Percentiles rank a stretch among this genome's conserved stretches.
phyloP scores from a whole-genome alignment of 352 stramenopile genomes.

The Poterioochromonas sp. region DNA sequence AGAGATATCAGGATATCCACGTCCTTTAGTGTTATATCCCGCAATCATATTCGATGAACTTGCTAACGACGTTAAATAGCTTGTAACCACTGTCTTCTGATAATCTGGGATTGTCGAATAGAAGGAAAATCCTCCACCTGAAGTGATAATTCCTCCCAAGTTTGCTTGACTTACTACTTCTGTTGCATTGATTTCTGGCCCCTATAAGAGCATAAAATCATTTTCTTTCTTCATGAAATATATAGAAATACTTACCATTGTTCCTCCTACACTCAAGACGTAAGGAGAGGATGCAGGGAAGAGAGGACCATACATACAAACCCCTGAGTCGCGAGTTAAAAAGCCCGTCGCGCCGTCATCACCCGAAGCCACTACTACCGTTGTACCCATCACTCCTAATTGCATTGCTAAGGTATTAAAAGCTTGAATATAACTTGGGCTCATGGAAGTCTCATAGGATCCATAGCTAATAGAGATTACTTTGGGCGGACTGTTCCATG shows the following conservation, averaged over 20 bases:
- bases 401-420: constrained; percentile 36
- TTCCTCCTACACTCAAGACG: constrained; percentile 44
- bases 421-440: background rate
- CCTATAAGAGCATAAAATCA: no score
- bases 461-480: constrained; percentile 80
- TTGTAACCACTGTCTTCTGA: constrained; percentile 1
- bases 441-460: constrained; percentile 47
- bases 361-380: constrained; percentile 26
- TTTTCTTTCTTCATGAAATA: no score
- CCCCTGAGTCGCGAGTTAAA: constrained; percentile 36
- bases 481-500: constrained; percentile 53
- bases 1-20: constrained; percentile 74
- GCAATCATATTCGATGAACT: background rate
- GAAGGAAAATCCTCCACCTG: constrained; percentile 36
- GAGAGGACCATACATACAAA: background rate
- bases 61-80: background rate
- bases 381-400: constrained; percentile 35
- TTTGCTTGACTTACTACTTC: constrained; percentile 55
- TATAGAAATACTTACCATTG: no score
- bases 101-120: constrained; percentile 11
- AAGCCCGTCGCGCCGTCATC: constrained; percentile 30
- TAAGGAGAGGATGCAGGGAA: constrained; percentile 37
- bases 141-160: constrained; percentile 29
- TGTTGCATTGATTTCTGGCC: constrained; percentile 34
- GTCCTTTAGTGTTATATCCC: constrained; percentile 64